These are phyloP conservation scores for Flaveria trinervia DNA, from an alignment of 129 eudicot species.

Conservation along the genomic window DNA sequence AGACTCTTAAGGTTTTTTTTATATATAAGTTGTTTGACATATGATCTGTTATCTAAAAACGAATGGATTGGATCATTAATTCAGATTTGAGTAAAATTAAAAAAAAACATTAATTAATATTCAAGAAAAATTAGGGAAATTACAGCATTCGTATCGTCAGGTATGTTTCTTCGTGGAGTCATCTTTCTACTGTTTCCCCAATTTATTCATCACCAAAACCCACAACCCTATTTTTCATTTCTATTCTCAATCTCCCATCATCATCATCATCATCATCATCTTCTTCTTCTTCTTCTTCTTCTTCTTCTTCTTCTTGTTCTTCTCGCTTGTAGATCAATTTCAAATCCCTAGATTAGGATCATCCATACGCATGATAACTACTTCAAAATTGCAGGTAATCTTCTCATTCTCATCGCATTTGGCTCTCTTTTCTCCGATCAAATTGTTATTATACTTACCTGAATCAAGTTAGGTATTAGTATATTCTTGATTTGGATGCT, in stretches of 20 bases:
- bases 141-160: not conserved
- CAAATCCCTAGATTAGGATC: not conserved
- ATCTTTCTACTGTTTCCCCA: conserved; percentile 25
- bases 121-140: not conserved
- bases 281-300: too few relatives aligned
- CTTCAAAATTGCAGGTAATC: conserved; percentile 22
- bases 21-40: too few relatives aligned
- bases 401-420: conserved; percentile 3
- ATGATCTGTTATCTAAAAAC: too few relatives aligned
- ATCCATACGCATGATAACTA: conserved; percentile 26
- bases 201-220: conserved; percentile 32
- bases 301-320: not conserved
- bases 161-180: conserved; percentile 34
- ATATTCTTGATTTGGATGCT: conserved; percentile 6
- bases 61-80: too few relatives aligned
- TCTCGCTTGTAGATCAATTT: not conserved
- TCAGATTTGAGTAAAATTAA: too few relatives aligned
- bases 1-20: too few relatives aligned
- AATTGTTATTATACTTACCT: conserved; percentile 13
- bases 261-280: not conserved
- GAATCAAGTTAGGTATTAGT: conserved; percentile 18
- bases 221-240: not conserved
- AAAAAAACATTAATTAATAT: too few relatives aligned
- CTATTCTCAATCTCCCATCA: not conserved
- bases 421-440: not conserved